phyloP scores from a whole-genome alignment of 2,329 filamentous ascomycete species.

The Penicillium polonicum region DNA sequence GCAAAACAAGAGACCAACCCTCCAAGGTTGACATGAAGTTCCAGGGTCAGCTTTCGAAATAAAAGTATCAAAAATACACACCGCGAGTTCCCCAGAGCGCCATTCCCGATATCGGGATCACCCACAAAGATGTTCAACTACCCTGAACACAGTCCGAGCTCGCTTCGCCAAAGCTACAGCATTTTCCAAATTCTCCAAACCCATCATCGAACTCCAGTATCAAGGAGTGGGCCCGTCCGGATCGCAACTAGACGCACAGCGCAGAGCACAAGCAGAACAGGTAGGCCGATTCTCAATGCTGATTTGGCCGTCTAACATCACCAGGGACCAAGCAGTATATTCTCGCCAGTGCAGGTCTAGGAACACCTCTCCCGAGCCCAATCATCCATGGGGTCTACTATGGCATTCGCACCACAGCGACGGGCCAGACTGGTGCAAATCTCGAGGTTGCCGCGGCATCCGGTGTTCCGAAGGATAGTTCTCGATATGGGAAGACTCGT shows the following conservation, averaged over 20 bases:
- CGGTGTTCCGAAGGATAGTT: conserved; percentile 42
- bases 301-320: conserved; percentile 39
- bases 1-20: not conserved
- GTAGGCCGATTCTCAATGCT: conserved; percentile 44
- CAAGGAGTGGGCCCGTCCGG: conserved; percentile 24
- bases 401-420: conserved; percentile 41
- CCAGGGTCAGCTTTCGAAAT: not conserved
- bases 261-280: conserved; percentile 42
- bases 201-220: conserved; percentile 25
- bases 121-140: conserved; percentile 17
- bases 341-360: conserved; percentile 50
- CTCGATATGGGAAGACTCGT: conserved; percentile 48
- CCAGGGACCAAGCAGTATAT: conserved; percentile 47
- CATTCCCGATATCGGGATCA: not conserved
- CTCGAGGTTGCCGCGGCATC: conserved; percentile 34
- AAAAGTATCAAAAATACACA: no score
- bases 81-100: not conserved
- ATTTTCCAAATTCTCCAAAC: conserved; percentile 19
- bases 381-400: conserved; percentile 49
- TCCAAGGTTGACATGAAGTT: no score
- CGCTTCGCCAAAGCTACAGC: conserved; percentile 15
- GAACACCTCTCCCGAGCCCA: conserved; percentile 47
- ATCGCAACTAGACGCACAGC: conserved; percentile 26
- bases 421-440: conserved; percentile 37
- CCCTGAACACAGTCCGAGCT: conserved; percentile 18